Percentiles rank a stretch among this genome's conserved stretches.
Evolutionary conservation across 1,284 basidiomycete species (phyloP).

Genomic region (Fistulinella cinereoalba): DNA sequence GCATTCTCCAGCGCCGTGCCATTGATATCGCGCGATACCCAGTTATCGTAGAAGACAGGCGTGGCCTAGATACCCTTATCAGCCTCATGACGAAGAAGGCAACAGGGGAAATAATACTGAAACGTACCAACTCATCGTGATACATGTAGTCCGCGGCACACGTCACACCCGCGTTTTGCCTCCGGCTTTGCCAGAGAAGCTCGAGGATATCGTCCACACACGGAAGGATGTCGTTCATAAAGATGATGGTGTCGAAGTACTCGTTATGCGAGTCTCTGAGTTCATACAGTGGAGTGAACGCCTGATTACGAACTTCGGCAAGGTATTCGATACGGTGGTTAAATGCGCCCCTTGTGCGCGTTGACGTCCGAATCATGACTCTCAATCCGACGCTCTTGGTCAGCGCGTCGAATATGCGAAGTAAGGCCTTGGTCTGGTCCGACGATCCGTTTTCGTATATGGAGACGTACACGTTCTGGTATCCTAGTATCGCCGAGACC

Average conservation of each 20-base stretch:
- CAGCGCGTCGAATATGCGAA: slow-evolving; percentile 89
- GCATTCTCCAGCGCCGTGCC: slow-evolving; percentile 96
- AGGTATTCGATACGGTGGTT: slow-evolving; percentile 98
- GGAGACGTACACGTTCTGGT: slow-evolving; percentile 94
- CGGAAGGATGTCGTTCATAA: slow-evolving; percentile 97
- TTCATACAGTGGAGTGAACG: slow-evolving; percentile 90
- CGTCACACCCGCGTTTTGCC: slow-evolving; percentile 93
- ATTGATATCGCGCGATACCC: slow-evolving; percentile 96
- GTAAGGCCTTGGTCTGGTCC: slow-evolving; percentile 93
- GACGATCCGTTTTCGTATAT: slow-evolving; percentile 97
- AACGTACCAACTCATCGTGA: slow-evolving; percentile 82
- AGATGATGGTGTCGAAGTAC: slow-evolving; percentile 91
- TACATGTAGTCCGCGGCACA: slow-evolving; percentile 98
- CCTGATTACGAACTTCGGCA: slow-evolving; percentile 93
- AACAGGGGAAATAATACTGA: neutral
- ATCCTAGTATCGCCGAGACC: slow-evolving; percentile 83
- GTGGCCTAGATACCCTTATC: slow-evolving; percentile 35
- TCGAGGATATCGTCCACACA: slow-evolving; percentile 95
- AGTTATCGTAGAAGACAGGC: slow-evolving; percentile 96
- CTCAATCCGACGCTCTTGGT: slow-evolving; percentile 86
- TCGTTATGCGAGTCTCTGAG: slow-evolving; percentile 86
- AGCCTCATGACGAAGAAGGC: neutral
- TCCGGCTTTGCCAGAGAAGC: slow-evolving; percentile 89
- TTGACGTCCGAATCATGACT: slow-evolving; percentile 86
- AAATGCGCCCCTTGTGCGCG: slow-evolving; percentile 90